A percentile compares a stretch with the other conserved stretches of the same genome.
Conservation (phyloP, 305 asterid genomes). For the Plantago rigida region DNA sequence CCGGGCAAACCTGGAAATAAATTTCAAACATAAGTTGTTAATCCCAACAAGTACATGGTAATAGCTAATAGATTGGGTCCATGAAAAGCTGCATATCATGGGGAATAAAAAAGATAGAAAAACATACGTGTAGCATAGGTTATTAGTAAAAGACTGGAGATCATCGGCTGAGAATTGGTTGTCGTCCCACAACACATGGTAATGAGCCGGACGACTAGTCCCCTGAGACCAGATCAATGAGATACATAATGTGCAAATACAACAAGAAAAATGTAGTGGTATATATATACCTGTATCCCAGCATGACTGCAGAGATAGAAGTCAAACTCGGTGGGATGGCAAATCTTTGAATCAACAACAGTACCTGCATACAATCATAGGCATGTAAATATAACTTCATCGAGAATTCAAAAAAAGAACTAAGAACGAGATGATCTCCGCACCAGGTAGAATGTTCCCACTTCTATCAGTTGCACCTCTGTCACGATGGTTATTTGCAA, state of each 20-base stretch:
- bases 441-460: constrained; percentile 83
- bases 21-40: background rate
- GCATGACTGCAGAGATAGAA: constrained; percentile 98
- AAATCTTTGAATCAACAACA: constrained; percentile 84
- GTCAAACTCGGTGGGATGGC: constrained; percentile 94
- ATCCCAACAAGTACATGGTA: too few relatives aligned
- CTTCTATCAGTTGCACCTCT: constrained; percentile 55
- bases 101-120: background rate
- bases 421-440: background rate
- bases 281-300: constrained; percentile 62
- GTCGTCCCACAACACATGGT: constrained; percentile 86
- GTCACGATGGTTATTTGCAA: constrained; percentile 68
- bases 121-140: constrained; percentile 83
- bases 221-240: constrained; percentile 39
- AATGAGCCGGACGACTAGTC: constrained; percentile 88
- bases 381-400: background rate
- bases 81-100: too few relatives aligned
- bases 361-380: constrained; percentile 47
- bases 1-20: constrained; percentile 62
- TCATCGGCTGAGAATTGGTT: constrained; percentile 71
- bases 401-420: background rate
- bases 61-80: too few relatives aligned
- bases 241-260: background rate
- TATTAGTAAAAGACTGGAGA: constrained; percentile 68
- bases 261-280: too few relatives aligned